Percentiles rank a stretch among this genome's conserved stretches.
Conservation (phyloP, 768 basidiomycete genomes). For the Dacryopinax primogenitus region DNA sequence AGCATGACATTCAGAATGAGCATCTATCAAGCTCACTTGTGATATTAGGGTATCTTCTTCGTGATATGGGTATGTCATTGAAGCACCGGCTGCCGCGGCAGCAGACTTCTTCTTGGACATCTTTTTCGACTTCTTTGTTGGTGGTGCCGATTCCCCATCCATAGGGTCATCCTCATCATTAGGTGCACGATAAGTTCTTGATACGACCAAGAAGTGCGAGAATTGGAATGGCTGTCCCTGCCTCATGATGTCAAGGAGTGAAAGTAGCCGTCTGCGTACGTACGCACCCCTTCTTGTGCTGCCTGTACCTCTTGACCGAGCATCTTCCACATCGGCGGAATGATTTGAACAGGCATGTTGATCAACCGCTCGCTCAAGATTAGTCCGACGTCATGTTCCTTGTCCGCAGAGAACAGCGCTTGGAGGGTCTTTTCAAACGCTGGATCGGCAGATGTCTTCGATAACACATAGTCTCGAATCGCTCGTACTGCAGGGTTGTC, state of each 20-base stretch:
- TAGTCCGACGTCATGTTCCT: conserved; percentile 45
- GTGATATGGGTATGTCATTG: conserved; percentile 50
- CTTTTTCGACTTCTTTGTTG: conserved; percentile 26
- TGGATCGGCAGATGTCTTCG: conserved; percentile 40
- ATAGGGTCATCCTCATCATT: conserved; percentile 50
- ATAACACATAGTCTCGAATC: conserved; percentile 54
- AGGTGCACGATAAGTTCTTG: conserved; percentile 61
- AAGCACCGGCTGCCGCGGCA: conserved; percentile 33
- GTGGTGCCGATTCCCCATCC: conserved; percentile 25
- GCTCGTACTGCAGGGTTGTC: conserved; percentile 57
- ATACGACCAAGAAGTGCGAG: conserved; percentile 61
- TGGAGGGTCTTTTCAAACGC: conserved; percentile 44
- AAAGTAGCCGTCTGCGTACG: conserved; percentile 1
- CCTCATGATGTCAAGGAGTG: not conserved
- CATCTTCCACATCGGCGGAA: conserved; percentile 88
- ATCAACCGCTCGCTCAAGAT: conserved; percentile 78
- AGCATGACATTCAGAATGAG: not conserved
- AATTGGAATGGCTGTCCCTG: conserved; percentile 55
- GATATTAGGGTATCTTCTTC: conserved; percentile 70
- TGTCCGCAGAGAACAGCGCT: conserved; percentile 36
- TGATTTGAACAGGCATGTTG: conserved; percentile 90
- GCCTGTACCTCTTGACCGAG: conserved; percentile 67
- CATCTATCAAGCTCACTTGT: conserved; percentile 35
- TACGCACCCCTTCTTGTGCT: conserved; percentile 51
- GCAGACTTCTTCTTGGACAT: conserved; percentile 33